A percentile compares a stretch with the other conserved stretches of the same genome.
Conservation (phyloP, 2,329 filamentous ascomycete genomes). For the Epichloe sylvatica region DNA sequence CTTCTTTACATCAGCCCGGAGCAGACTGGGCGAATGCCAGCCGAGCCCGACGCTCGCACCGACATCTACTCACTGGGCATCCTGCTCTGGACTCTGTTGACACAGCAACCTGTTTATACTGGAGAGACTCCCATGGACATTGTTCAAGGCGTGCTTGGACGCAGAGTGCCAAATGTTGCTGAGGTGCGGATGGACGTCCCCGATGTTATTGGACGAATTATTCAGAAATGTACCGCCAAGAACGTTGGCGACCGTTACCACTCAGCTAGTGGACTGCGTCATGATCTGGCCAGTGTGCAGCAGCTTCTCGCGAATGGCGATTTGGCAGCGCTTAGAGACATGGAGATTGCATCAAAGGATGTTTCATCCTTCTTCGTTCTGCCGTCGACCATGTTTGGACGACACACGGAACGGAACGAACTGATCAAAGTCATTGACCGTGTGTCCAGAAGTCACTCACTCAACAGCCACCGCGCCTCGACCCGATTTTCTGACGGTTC, state of each 20-base stretch:
- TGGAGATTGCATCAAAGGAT: slow-evolving; percentile 68
- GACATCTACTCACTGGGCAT: slow-evolving; percentile 90
- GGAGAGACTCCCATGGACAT: slow-evolving; percentile 75
- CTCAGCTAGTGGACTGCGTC: slow-evolving; percentile 71
- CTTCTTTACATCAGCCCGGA: slow-evolving; percentile 87
- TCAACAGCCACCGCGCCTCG: slow-evolving; percentile 26
- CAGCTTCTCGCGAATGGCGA: slow-evolving; percentile 65
- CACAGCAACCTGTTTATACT: slow-evolving; percentile 66
- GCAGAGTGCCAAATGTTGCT: slow-evolving; percentile 63
- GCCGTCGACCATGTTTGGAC: slow-evolving; percentile 67
- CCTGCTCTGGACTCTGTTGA: slow-evolving; percentile 74
- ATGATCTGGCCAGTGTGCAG: slow-evolving; percentile 64
- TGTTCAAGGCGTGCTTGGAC: slow-evolving; percentile 74
- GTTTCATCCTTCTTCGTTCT: slow-evolving; percentile 87
- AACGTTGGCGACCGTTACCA: slow-evolving; percentile 79
- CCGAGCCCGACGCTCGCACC: slow-evolving; percentile 79
- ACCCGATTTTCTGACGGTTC: slow-evolving; percentile 41
- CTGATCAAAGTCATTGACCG: slow-evolving; percentile 65
- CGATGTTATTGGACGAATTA: slow-evolving; percentile 65
- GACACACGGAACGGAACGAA: slow-evolving; percentile 54
- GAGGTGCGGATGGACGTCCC: slow-evolving; percentile 70
- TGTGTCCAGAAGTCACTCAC: slow-evolving; percentile 51
- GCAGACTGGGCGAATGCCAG: slow-evolving; percentile 84
- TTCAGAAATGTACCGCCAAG: slow-evolving; percentile 87
- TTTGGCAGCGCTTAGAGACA: slow-evolving; percentile 53